These are phyloP conservation scores for Pyrenophora seminiperda DNA, from an alignment of 2,329 filamentous ascomycete genomes.

Conservation along the genomic window DNA sequence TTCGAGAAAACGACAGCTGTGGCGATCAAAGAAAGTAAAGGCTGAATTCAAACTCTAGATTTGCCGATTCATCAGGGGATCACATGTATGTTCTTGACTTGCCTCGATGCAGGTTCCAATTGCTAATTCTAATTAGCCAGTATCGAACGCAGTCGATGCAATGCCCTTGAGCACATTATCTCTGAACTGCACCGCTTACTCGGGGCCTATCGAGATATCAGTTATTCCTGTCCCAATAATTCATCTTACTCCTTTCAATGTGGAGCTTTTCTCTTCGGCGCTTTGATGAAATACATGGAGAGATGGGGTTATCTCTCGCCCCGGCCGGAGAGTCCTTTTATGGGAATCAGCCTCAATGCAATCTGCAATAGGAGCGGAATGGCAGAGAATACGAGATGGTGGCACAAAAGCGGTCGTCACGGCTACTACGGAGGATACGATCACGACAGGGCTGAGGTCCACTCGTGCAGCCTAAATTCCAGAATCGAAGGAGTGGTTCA, in stretches of 20 bases:
- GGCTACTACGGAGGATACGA: not conserved
- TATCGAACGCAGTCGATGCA: not conserved
- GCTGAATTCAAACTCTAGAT: not conserved
- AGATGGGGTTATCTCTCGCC: not conserved
- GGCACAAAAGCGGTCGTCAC: not conserved
- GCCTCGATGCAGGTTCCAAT: too few species aligned
- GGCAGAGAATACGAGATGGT: not conserved
- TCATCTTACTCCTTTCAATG: not conserved
- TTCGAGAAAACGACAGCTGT: not conserved
- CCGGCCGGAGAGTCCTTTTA: not conserved
- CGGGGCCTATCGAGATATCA: not conserved
- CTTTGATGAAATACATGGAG: not conserved
- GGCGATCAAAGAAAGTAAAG: not conserved
- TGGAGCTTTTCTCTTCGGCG: not conserved
- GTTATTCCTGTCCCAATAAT: not conserved
- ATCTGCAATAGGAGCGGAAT: too few species aligned
- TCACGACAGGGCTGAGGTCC: too few species aligned
- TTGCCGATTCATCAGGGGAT: not conserved
- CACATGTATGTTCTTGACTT: too few species aligned
- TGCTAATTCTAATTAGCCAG: not conserved
- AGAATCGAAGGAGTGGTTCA: not conserved
- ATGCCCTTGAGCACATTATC: not conserved
- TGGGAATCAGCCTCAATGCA: not conserved
- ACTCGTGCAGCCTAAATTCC: not conserved
- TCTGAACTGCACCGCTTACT: not conserved